Evolutionary conservation across 2,329 filamentous ascomycete species (phyloP), one percentile per base, ranked within the genome.

Genomic region (Diaporthe eres): DNA sequence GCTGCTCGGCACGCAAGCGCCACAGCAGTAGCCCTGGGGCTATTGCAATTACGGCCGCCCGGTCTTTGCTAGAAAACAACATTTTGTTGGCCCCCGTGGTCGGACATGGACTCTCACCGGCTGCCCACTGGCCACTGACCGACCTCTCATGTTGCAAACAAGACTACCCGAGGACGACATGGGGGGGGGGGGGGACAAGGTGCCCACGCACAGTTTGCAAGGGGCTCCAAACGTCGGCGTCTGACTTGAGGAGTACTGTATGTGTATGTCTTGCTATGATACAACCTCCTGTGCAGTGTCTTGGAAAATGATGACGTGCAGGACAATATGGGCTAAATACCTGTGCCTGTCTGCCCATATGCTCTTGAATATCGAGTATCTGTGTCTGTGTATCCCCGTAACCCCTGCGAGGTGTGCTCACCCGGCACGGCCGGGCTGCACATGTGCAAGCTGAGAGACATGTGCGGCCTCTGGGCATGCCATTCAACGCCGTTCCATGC

Each of bases 1-100:
- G 63, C 28, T 67, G 42, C 61, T 67, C 61, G 61, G 61, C 61
- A 49, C 61, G 22, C 25, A 37, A 17, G 47, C 61, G 44, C 63
- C 63, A 67, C 63, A 67, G 28, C 63, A 67, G 28, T 22, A 44
- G 60, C 39, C 60, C 39, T 25, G 10, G 39, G 19, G 39, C 39
- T 39, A 63, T 28, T 28, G 37, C 25, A 25, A 31, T 49, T 28
- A 19, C 39, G 8, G 37, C 9, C 39, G 25, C 61, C 25, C 25
- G 17, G 58, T 22, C 28, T 34, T 17, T 39, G 12, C 34, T 61
- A 9, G 22, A 39, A 15, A 15, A 3, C 17, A 34, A n/a, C 31
- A 37, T 34, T 9, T 22, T n/a, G 31, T 22, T 57, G 53, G 53
- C 39, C 34, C 34, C 9, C 25, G 34, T n/a, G 34, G 12, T 22